Base-by-base conservation (phyloP, 257 asterid species). In the Apocynum venetum region DNA sequence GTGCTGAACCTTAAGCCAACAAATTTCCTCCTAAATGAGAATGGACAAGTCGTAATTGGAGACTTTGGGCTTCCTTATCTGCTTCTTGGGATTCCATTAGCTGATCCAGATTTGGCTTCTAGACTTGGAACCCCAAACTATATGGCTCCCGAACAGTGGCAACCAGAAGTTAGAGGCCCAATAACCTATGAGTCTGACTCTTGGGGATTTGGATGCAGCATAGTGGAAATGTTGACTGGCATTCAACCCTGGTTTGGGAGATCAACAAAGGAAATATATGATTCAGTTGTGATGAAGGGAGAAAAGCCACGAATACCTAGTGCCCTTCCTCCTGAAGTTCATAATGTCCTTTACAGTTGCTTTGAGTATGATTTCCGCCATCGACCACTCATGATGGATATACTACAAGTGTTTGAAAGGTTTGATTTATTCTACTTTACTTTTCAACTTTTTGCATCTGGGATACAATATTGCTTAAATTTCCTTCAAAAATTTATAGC, bases 71-170 rank as follows among this genome's bases (percentile, higher is more conserved):
- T 90, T 41, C 91, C 93, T 4, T 69, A 82, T 77, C 80, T 90
- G 61, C 92, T 90, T 75, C 91, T 87, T 57, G 91, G 89, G 72
- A 72, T 84, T 80, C 78, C 80, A 51, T 86, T 82, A 64, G 55
- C 63, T 7, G 86, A 88, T 78, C 43, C 89, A 71, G 78, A 81
- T 78, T 55, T 84, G 65, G 87, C 80, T 48, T 41, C 76, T 48
- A 84, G 88, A 76, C 87, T 79, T 68, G 96, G 96, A 25, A 88
- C 90, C 71, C 93, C 90, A 55, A 87, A 84, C 72, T 90, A 90
- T 83, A 88, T 90, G 89, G 96, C 96, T 75, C 93, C 91, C 1
- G 96, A 90, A 84, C 96, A 88, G 61, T 90, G 96, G 96, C 80
- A 88, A 76, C 96, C 93, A 14, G 90, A 83, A 80, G 85, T 85